Percentiles rank a stretch among this genome's conserved stretches.
These are phyloP conservation scores for Clavispora vitiphila DNA, from an alignment of 805 yeast species.

Conservation along the genomic window DNA sequence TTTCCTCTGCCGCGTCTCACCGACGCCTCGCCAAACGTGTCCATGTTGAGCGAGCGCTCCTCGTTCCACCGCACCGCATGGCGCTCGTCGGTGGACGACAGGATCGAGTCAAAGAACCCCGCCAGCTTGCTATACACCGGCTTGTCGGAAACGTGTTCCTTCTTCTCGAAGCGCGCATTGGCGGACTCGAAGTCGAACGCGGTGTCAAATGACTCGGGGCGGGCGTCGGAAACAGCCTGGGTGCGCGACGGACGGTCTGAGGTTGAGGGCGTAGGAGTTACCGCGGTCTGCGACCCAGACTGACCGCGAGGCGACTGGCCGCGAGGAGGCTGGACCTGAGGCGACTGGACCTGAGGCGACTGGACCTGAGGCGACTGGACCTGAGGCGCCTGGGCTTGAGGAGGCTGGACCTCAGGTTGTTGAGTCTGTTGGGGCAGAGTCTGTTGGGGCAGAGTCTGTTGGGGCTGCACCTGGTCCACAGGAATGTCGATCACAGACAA, in stretches of 20 bases:
- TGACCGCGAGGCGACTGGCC: too few relatives aligned
- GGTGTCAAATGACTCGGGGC: slow-evolving; percentile 24
- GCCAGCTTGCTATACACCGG: slow-evolving; percentile 65
- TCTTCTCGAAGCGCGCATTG: slow-evolving; percentile 66
- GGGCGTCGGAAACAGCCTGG: too few relatives aligned
- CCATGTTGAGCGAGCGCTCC: slow-evolving; percentile 68
- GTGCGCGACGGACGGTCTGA: too few relatives aligned
- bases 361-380: too few relatives aligned
- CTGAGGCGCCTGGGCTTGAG: too few relatives aligned
- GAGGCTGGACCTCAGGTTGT: slow-evolving; percentile 1
- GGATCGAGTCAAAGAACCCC: slow-evolving; percentile 85
- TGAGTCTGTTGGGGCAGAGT: slow-evolving; percentile 1
- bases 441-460: slow-evolving; percentile 11
- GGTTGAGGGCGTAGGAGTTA: too few relatives aligned
- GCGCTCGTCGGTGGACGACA: slow-evolving; percentile 57
- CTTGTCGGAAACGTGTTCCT: slow-evolving; percentile 33
- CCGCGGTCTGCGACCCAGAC: too few relatives aligned
- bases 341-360: too few relatives aligned
- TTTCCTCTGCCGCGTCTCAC: slow-evolving; percentile 25
- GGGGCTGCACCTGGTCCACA: slow-evolving; percentile 49
- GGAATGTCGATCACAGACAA: slow-evolving; percentile 75
- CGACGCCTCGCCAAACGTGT: slow-evolving; percentile 77
- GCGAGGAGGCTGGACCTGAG: too few relatives aligned
- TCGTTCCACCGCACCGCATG: slow-evolving; percentile 58
- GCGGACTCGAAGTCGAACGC: slow-evolving; percentile 74